These are phyloP conservation scores for Cryptococcus floricola DNA, from an alignment of 1,284 basidiomycete species.

Conservation along the genomic window DNA sequence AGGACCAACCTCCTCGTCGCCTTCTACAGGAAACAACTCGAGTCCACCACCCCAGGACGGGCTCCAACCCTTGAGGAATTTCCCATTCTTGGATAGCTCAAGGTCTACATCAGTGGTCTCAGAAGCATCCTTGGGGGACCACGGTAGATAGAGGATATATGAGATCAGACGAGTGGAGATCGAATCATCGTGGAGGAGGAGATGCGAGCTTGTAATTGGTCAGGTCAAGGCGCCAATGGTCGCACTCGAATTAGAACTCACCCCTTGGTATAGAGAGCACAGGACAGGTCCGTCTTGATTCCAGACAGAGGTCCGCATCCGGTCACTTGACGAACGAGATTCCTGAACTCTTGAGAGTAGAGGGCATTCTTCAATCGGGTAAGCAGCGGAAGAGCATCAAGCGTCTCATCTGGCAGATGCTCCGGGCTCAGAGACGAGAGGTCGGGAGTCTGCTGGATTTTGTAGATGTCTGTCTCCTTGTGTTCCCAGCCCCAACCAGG, in stretches of 20 bases:
- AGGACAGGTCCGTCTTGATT: conserved; percentile 91
- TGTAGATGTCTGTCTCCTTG: conserved; percentile 99
- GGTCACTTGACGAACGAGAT: conserved; percentile 80
- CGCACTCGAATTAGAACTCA: conserved; percentile 33
- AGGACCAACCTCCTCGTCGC: conserved; percentile 45
- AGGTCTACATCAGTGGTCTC: conserved; percentile 21
- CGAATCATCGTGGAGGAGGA: conserved; percentile 96
- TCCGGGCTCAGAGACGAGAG: conserved; percentile 79
- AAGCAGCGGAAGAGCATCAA: conserved; percentile 71
- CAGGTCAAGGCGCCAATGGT: neutral
- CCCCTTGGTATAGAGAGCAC: conserved; percentile 80
- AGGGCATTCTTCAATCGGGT: conserved; percentile 83
- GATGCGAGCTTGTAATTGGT: conserved; percentile 62
- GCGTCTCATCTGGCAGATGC: conserved; percentile 55
- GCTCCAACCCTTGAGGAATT: conserved; percentile 58
- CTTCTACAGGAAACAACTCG: conserved; percentile 76
- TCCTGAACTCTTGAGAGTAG: conserved; percentile 80
- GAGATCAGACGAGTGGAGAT: conserved; percentile 93
- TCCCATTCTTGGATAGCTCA: conserved; percentile 32
- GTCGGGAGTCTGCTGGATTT: conserved; percentile 98
- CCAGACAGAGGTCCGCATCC: conserved; percentile 89
- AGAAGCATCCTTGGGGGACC: conserved; percentile 61
- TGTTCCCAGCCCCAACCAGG: conserved; percentile 70
- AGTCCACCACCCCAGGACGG: conserved; percentile 88
- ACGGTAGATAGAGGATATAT: conserved; percentile 95